Evolutionary conservation across 106 monocot species (phyloP).

Genomic region (Iris macrosiphon): DNA sequence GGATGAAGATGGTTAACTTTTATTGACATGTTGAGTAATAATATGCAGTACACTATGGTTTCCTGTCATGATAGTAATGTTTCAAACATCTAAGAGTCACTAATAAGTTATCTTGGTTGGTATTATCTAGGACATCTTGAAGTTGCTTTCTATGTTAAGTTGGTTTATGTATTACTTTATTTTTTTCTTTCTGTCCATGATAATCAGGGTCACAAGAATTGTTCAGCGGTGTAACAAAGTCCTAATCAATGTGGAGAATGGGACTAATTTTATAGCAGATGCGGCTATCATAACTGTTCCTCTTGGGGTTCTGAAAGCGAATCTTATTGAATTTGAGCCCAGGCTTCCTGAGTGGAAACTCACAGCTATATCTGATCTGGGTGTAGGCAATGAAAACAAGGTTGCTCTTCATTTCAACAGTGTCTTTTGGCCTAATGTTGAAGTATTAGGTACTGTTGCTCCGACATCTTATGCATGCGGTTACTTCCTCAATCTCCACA

Average conservation of each 20-base stretch:
- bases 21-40: too few species aligned
- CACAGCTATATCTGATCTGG: conserved; percentile 80
- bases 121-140: too few species aligned
- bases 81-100: too few species aligned
- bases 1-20: too few species aligned
- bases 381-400: conserved; percentile 92
- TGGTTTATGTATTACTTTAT: too few species aligned
- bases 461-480: conserved; percentile 74
- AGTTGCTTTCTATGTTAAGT: too few species aligned
- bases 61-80: too few species aligned
- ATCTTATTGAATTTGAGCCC: conserved; percentile 79
- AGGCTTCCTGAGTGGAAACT: conserved; percentile 79
- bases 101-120: too few species aligned
- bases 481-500: conserved; percentile 97
- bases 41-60: too few species aligned
- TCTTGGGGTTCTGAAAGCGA: conserved; percentile 85
- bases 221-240: conserved; percentile 46
- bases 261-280: conserved; percentile 62
- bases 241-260: conserved; percentile 46
- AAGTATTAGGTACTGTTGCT: conserved; percentile 81
- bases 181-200: neutral
- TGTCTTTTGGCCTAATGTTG: conserved; percentile 98
- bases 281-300: conserved; percentile 91
- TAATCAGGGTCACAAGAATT: conserved; percentile 59
- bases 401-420: conserved; percentile 65